A percentile compares a stretch with the other conserved stretches of the same genome.
Evolutionary conservation across 2,329 filamentous ascomycete genomes (phyloP).

Genomic region (Camillea tinctor): DNA sequence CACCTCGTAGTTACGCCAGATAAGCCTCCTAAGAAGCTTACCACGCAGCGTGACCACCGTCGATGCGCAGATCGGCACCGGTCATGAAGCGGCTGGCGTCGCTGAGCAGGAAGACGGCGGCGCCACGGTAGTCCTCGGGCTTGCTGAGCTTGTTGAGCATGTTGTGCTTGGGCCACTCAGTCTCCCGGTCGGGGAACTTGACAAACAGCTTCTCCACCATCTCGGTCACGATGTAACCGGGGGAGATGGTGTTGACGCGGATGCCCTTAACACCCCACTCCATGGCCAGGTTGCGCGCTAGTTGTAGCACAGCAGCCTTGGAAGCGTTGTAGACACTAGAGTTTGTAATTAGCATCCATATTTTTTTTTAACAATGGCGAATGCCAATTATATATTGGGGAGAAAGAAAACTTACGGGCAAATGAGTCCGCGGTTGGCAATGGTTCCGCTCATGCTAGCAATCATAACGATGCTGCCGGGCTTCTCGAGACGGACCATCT

Average conservation of each 20-base stretch:
- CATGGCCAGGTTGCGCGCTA: slow-evolving; percentile 66
- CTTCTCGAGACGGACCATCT: slow-evolving; percentile 61
- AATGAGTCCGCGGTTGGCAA: slow-evolving; percentile 61
- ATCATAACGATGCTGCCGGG: slow-evolving; percentile 65
- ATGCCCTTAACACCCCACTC: slow-evolving; percentile 75
- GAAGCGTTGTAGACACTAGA: slow-evolving; percentile 71
- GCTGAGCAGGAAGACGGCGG: slow-evolving; percentile 66
- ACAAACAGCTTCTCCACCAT: slow-evolving; percentile 83
- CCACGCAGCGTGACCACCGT: slow-evolving; percentile 67
- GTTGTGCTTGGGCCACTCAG: slow-evolving; percentile 78
- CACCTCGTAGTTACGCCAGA: no score
- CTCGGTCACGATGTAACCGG: slow-evolving; percentile 75
- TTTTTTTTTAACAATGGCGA: neutral
- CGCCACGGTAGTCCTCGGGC: slow-evolving; percentile 69
- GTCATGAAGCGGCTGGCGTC: slow-evolving; percentile 72
- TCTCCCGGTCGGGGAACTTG: slow-evolving; percentile 65
- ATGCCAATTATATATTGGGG: no score
- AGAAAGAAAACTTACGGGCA: slow-evolving; percentile 50
- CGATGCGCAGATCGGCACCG: slow-evolving; percentile 65
- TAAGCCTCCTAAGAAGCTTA: slow-evolving; percentile 34
- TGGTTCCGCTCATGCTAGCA: slow-evolving; percentile 67
- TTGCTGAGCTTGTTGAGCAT: slow-evolving; percentile 72
- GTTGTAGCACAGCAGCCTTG: slow-evolving; percentile 72
- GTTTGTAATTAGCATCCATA: neutral
- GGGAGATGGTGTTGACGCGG: slow-evolving; percentile 77